These are phyloP conservation scores for Aegilops speltoides DNA, from an alignment of 176 grass and related monocot genomes.

Conservation along the genomic window DNA sequence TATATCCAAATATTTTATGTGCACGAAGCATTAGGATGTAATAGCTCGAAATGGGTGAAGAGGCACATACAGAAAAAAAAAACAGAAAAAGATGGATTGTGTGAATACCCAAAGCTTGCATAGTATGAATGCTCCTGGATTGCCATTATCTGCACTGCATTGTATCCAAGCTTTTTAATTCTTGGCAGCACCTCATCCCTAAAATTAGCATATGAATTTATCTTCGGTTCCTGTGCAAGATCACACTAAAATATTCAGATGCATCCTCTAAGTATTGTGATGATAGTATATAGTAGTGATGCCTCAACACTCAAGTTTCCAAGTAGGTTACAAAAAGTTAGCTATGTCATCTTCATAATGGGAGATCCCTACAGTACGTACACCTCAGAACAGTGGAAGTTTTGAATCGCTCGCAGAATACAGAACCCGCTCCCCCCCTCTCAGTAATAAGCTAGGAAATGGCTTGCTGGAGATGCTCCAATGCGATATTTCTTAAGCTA, in stretches of 20 bases:
- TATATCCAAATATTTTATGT: neutral
- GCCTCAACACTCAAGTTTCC: neutral
- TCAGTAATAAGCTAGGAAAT: neutral
- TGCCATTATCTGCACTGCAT: constrained; percentile 99
- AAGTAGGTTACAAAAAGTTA: neutral
- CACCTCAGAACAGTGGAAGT: neutral
- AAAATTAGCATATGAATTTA: constrained; percentile 93
- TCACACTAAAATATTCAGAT: constrained; percentile 25
- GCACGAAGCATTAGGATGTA: neutral
- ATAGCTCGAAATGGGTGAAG: constrained; percentile 18
- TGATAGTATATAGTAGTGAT: neutral
- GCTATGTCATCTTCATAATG: neutral
- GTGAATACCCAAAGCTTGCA: constrained; percentile 86
- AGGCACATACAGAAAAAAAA: neutral
- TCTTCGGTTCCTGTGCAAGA: constrained; percentile 75
- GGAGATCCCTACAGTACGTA: neutral
- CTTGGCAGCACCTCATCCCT: constrained; percentile 91
- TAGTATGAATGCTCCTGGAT: constrained; percentile 99
- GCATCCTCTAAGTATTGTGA: constrained; percentile 9
- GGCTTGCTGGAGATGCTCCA: neutral
- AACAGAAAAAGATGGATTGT: neutral
- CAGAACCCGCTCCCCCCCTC: neutral
- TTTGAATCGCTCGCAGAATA: neutral
- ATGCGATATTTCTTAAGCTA: neutral
- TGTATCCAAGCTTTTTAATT: constrained; percentile 98